These are phyloP conservation scores for Ensete glaucum DNA, from an alignment of 176 grass and related monocot species.

Conservation along the genomic window DNA sequence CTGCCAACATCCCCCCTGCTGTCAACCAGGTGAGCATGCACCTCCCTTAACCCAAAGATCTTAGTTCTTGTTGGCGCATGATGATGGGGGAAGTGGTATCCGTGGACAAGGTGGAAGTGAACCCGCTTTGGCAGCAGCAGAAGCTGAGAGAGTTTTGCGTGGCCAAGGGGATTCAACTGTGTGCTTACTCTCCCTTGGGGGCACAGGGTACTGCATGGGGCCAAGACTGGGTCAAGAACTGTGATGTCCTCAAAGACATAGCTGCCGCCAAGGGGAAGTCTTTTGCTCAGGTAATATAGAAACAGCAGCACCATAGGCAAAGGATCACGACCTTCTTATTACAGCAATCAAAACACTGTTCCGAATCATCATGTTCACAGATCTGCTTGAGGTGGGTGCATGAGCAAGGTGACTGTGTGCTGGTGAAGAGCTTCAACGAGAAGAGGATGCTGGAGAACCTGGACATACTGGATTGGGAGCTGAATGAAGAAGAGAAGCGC, in stretches of 20 bases:
- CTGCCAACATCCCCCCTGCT: constrained; percentile 39
- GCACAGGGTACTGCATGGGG: not conserved
- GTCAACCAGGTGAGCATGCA: constrained; percentile 39
- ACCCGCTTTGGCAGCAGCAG: constrained; percentile 33
- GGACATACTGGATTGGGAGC: not conserved
- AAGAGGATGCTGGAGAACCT: constrained; percentile 3
- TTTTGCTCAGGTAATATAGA: not conserved
- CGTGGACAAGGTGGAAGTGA: constrained; percentile 43
- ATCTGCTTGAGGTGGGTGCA: not conserved
- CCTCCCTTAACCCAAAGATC: too few species aligned
- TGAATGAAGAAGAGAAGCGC: not conserved
- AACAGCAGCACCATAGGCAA: too few species aligned
- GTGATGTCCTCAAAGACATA: not conserved
- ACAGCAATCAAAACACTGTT: too few species aligned
- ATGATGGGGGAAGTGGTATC: too few species aligned
- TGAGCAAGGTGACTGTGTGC: constrained; percentile 3
- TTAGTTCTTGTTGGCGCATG: not conserved
- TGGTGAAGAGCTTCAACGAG: constrained; percentile 2
- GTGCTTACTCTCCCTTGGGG: constrained; percentile 51
- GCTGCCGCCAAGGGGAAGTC: not conserved
- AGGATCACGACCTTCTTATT: too few species aligned
- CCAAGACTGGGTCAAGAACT: constrained; percentile 1
- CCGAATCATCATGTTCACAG: not conserved
- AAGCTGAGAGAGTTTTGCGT: constrained; percentile 35
- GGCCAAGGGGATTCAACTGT: constrained; percentile 32